Evolutionary conservation across 805 yeast species (phyloP).

Genomic region (Starmera pachycereana): DNA sequence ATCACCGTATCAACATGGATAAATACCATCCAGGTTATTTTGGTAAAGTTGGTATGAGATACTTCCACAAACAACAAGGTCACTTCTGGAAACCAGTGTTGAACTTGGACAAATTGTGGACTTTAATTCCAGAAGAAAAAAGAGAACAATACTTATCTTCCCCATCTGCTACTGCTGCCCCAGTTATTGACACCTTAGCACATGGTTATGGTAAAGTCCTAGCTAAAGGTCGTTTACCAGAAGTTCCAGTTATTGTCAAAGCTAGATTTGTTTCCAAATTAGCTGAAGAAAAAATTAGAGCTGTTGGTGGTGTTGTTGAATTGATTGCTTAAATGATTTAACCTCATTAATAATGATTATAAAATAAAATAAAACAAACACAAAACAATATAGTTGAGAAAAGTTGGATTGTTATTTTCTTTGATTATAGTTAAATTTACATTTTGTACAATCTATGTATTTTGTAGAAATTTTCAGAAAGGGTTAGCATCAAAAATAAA

Average conservation of each 20-base stretch:
- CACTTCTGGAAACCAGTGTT: conserved; percentile 97
- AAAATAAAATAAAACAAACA: no score
- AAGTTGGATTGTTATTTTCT: no score
- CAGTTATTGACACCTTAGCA: conserved; percentile 98
- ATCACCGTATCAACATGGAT: conserved; percentile 99
- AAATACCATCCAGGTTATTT: conserved; percentile 99
- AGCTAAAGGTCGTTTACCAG: conserved; percentile 98
- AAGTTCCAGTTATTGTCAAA: conserved; percentile 97
- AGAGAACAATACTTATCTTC: conserved; percentile 88
- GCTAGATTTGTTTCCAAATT: conserved; percentile 98
- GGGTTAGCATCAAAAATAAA: no score
- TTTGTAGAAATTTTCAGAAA: no score
- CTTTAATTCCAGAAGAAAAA: conserved; percentile 87
- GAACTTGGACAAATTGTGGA: conserved; percentile 98
- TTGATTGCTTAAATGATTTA: conserved; percentile 72
- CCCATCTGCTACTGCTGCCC: conserved; percentile 83
- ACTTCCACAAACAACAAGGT: conserved; percentile 91
- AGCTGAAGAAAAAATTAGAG: conserved; percentile 99
- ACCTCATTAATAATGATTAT: neutral
- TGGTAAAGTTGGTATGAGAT: conserved; percentile 99
- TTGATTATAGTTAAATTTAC: no score
- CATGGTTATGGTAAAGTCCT: conserved; percentile 99
- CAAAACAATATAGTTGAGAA: no score
- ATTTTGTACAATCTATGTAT: no score
- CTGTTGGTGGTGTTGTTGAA: conserved; percentile 99